Evolutionary conservation across 495 filamentous ascomycete genomes (phyloP), one percentile per base, ranked within the genome.

Genomic region (Cercophora sp.): DNA sequence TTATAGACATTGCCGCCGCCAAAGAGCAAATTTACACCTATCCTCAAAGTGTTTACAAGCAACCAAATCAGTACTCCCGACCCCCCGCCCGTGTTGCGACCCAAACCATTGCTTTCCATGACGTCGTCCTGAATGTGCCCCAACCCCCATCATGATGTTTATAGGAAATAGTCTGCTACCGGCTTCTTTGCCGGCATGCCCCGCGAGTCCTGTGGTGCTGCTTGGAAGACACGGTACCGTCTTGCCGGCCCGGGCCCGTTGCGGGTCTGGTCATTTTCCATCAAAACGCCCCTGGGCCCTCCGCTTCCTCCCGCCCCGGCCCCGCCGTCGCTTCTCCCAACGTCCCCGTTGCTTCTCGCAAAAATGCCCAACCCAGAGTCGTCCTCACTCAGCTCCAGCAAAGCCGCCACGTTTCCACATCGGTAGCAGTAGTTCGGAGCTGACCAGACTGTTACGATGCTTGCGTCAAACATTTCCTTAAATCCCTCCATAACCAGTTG

Each of bases 131-230:
- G n/a, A n/a, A n/a, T n/a, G n/a, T n/a, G n/a, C n/a, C n/a, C n/a
- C n/a, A n/a, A n/a, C n/a, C n/a, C n/a, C n/a, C n/a, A n/a, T n/a
- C n/a, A n/a, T n/a, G n/a, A n/a, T n/a, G n/a, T 13, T 62, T 67
- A 80, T 77, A 98, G 74, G 65, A 98, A 98, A 78, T 98, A 98
- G 73, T 97, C 92, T 58, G 91, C 91, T 55, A 93, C 87, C 39
- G 93, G 93, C 72, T 97, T 97, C 79, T 98, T 98, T 36, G 93
- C 93, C 63, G 93, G 93, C 93, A 98, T 96, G 10, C 93, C 93
- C 68, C 94, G 82, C 34, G 86, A 87, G 69, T 97, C 93, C 76
- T 98, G 93, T 59, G 93, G 89, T 57, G 93, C 93, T 1, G 94
- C 94, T 62, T 96, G 91, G 70, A 97, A 98, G 8, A 98, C 93